Evolutionary conservation across 805 yeast species (phyloP), one percentile per base, ranked within the genome.

Genomic region (Cyberlindnera amylophila): DNA sequence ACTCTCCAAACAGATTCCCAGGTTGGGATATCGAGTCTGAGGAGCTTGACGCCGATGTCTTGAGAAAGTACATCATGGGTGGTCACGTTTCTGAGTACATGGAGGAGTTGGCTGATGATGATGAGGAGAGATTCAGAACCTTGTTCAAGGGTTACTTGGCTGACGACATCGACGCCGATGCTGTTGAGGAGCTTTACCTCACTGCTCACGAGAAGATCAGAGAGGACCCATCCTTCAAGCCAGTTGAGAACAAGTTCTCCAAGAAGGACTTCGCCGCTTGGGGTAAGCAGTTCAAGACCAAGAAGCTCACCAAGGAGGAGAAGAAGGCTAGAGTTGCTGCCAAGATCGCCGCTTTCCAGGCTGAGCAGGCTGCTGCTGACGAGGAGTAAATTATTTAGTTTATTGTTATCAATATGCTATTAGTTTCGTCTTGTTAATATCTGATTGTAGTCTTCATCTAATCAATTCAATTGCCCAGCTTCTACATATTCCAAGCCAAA

Each of bases 41-140:
- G 80, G 99, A 93, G 79, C 82, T 93, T 65, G 99, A 93, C 70
- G 88, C 96, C 64, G 99, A 93, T 70, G 74, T 81, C 61, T 82
- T 93, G 73, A 88, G 97, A 88, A 88, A 87, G 77, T 93, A 93
- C 95, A 93, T 93, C 81, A 85, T 91, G 70, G 98, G 96, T 80
- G 98, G 98, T 74, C 99, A 93, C 86, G 90, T 93, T 68, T 83
- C 99, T 67, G 98, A 93, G 82, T 93, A 93, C 93, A 93, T 93
- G 96, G 99, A 93, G 82, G 98, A 91, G 81, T 86, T 93, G 71
- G 91, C 93, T 73, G 99, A 93, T 67, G 99, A 91, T 73, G 99
- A 91, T 85, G 99, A 91, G 81, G 99, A 91, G 82, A 91, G 93
- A 79, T 91, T 82, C 96, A 82, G 82, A 74, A 81, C 86, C 69